Evolutionary conservation across 495 filamentous ascomycete genomes (phyloP).

Genomic region (Neurospora discreta): DNA sequence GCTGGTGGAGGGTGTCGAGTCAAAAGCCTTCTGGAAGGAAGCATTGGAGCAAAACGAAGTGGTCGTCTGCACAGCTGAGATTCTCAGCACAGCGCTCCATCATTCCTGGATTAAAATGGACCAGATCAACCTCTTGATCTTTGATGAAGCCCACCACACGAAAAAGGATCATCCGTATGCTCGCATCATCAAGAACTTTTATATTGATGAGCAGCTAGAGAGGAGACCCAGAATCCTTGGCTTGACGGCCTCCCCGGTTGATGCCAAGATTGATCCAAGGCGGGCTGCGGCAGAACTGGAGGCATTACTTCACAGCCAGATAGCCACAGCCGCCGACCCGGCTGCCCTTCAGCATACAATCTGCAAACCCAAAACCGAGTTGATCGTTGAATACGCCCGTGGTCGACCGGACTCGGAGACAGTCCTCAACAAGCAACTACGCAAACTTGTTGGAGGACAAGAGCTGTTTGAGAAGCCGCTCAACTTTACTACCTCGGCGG

Average conservation of each 20-base stretch:
- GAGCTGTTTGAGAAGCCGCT: constrained; percentile 48
- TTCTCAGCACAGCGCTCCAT: constrained; percentile 67
- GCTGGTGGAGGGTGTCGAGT: constrained; percentile 39
- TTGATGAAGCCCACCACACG: constrained; percentile 94
- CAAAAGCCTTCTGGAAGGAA: constrained; percentile 55
- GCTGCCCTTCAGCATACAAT: constrained; percentile 48
- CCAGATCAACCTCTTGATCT: constrained; percentile 82
- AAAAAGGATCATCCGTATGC: constrained; percentile 94
- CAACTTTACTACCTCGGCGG: constrained; percentile 42
- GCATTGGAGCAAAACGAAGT: constrained; percentile 65
- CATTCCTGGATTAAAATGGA: constrained; percentile 73
- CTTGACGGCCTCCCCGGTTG: constrained; percentile 97
- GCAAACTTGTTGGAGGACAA: constrained; percentile 45
- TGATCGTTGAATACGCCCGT: constrained; percentile 44
- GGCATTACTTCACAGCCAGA: constrained; percentile 62
- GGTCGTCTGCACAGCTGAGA: constrained; percentile 87
- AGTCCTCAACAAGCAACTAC: constrained; percentile 46
- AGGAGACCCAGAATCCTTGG: constrained; percentile 75
- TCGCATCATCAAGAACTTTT: constrained; percentile 82
- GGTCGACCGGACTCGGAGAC: constrained; percentile 49
- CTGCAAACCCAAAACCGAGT: constrained; percentile 46
- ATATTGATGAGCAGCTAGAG: constrained; percentile 33
- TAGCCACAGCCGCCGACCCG: constrained; percentile 67
- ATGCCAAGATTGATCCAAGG: constrained; percentile 60
- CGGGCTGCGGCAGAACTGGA: constrained; percentile 72